Evolutionary conservation across 257 asterid genomes (phyloP).

Genomic region (Solanum chmielewskii): DNA sequence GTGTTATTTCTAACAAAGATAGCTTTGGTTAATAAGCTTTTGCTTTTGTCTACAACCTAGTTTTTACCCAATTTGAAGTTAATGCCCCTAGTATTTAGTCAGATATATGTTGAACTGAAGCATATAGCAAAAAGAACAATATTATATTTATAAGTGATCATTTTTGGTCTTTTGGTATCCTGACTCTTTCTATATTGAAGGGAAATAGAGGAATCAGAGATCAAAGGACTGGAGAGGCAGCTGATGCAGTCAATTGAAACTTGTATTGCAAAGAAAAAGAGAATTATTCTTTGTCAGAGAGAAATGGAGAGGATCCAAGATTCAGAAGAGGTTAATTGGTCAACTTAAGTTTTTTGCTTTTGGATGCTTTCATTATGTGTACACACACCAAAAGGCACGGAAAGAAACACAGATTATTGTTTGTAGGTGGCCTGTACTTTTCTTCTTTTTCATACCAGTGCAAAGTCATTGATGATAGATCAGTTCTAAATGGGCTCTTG

Average conservation of each 20-base stretch:
- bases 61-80: background rate
- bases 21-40: background rate
- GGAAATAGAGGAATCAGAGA: conserved; percentile 93
- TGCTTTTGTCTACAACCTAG: background rate
- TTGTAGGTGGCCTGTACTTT: background rate
- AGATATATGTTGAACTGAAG: background rate
- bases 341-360: background rate
- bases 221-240: conserved; percentile 89
- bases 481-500: background rate
- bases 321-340: conserved; percentile 69
- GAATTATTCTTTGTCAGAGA: conserved; percentile 69
- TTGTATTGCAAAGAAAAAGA: conserved; percentile 87
- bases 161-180: conserved; percentile 3
- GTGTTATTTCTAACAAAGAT: background rate
- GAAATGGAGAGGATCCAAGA: conserved; percentile 88
- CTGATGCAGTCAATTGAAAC: conserved; percentile 96
- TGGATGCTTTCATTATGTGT: background rate
- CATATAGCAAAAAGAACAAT: background rate
- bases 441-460: background rate
- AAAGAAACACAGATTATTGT: background rate
- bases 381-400: background rate
- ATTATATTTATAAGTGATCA: background rate
- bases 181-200: conserved; percentile 23
- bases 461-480: background rate
- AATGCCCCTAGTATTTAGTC: background rate